These are phyloP conservation scores for Fusarium anthophilum DNA, from an alignment of 2,329 filamentous ascomycete genomes.

Conservation along the genomic window DNA sequence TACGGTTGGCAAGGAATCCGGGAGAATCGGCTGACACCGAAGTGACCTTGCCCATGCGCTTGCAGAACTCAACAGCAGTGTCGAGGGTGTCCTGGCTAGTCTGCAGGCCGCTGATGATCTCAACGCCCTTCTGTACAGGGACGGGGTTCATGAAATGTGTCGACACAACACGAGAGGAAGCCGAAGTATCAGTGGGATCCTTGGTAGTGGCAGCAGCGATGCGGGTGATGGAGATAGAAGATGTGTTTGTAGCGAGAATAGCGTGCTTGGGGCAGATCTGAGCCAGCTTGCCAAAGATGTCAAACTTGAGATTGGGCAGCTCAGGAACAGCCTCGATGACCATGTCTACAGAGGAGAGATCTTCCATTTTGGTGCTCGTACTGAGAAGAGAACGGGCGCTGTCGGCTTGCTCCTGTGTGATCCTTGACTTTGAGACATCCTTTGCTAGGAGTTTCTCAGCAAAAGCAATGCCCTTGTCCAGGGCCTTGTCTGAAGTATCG, in stretches of 20 bases:
- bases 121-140: slow-evolving; percentile 94
- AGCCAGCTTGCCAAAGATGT: slow-evolving; percentile 86
- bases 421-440: slow-evolving; percentile 86
- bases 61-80: slow-evolving; percentile 85
- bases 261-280: slow-evolving; percentile 84
- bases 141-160: slow-evolving; percentile 99
- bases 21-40: slow-evolving; percentile 90
- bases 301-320: slow-evolving; percentile 85
- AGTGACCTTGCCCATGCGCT: slow-evolving; percentile 91
- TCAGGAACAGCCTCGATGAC: slow-evolving; percentile 98
- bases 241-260: slow-evolving; percentile 96
- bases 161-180: slow-evolving; percentile 87
- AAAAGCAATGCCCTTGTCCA: slow-evolving; percentile 91
- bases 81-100: slow-evolving; percentile 85
- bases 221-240: slow-evolving; percentile 96
- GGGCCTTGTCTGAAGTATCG: slow-evolving; percentile 82
- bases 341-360: slow-evolving; percentile 87
- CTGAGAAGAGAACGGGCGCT: slow-evolving; percentile 74
- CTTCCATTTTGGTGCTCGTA: slow-evolving; percentile 77
- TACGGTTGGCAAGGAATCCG: slow-evolving; percentile 95
- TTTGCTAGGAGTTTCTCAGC: slow-evolving; percentile 94
- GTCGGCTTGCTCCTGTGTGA: slow-evolving; percentile 84
- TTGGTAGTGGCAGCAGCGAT: slow-evolving; percentile 88
- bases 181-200: slow-evolving; percentile 81
- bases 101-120: slow-evolving; percentile 95